Evolutionary conservation across 176 grass and related monocot genomes (phyloP).

Genomic region (Alloteropsis semialata): DNA sequence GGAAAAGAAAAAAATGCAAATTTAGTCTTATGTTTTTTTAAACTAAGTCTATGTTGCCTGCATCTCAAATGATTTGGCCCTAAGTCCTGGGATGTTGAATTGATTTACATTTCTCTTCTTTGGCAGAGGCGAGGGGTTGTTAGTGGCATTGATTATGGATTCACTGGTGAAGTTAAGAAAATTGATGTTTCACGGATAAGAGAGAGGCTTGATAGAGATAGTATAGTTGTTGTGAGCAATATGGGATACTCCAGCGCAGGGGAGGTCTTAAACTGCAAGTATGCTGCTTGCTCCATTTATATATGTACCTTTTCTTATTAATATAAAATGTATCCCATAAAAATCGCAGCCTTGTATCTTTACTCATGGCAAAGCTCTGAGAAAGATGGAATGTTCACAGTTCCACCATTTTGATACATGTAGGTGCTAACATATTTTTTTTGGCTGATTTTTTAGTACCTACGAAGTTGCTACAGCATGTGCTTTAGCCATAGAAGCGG

Average conservation of each 20-base stretch:
- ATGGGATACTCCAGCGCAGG: slow-evolving; percentile 85
- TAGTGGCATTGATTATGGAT: slow-evolving; percentile 65
- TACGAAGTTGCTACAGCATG: slow-evolving; percentile 98
- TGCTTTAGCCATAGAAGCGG: slow-evolving; percentile 82
- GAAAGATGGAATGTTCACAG: background rate
- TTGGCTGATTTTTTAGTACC: slow-evolving; percentile 56
- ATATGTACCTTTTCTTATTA: slow-evolving; percentile 20
- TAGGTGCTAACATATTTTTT: slow-evolving; percentile 8
- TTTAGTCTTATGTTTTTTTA: too few species aligned
- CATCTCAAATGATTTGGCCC: background rate
- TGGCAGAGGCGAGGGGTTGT: slow-evolving; percentile 66
- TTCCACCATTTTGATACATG: slow-evolving; percentile 7
- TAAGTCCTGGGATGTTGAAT: slow-evolving; percentile 7
- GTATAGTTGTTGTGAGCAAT: slow-evolving; percentile 91
- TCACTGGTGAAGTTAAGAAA: slow-evolving; percentile 93
- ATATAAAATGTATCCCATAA: background rate
- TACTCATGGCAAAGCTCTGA: background rate
- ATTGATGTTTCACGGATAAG: slow-evolving; percentile 85
- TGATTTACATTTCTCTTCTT: slow-evolving; percentile 27
- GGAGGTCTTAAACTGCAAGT: slow-evolving; percentile 98
- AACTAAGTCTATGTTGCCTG: background rate
- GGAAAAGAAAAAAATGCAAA: background rate
- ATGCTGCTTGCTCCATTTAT: slow-evolving; percentile 22
- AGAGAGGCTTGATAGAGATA: slow-evolving; percentile 89
- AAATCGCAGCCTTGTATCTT: slow-evolving; percentile 1